Conservation (phyloP, 2,329 filamentous ascomycete species). For the Stachybotrys chartarum region DNA sequence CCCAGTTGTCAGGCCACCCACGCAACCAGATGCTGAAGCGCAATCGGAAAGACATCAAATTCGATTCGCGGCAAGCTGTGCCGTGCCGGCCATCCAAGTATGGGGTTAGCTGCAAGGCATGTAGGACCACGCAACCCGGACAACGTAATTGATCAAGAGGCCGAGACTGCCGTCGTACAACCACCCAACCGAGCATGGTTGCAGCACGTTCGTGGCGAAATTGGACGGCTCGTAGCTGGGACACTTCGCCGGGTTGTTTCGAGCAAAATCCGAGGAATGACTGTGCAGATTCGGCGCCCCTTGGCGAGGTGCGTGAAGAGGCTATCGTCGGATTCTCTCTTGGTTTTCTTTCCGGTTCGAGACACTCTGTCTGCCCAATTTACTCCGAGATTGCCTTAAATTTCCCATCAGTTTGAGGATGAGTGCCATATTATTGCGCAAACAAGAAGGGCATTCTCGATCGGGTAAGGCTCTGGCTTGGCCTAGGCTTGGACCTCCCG, state of each 20-base stretch:
- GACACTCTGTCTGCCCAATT: background rate
- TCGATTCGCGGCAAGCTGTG: background rate
- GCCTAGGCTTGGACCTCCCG: background rate
- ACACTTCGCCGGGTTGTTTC: too few species aligned
- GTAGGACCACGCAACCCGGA: background rate
- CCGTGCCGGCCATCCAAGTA: background rate
- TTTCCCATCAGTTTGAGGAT: background rate
- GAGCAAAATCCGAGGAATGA: background rate
- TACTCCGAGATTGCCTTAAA: constrained; percentile 1
- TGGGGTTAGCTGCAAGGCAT: background rate
- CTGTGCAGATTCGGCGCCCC: background rate
- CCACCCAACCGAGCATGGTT: too few species aligned
- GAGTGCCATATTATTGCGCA: background rate
- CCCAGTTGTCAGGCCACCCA: too few species aligned
- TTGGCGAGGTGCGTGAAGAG: background rate
- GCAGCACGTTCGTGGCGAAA: too few species aligned
- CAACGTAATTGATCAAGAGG: background rate
- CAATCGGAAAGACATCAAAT: background rate
- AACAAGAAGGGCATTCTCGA: background rate
- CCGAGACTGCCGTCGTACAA: too few species aligned
- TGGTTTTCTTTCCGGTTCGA: background rate
- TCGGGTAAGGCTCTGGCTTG: background rate
- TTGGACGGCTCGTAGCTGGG: too few species aligned
- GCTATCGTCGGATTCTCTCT: background rate
- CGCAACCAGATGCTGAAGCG: too few species aligned